A percentile compares a stretch with the other conserved stretches of the same genome.
Evolutionary conservation across 495 filamentous ascomycete genomes (phyloP).

Genomic region (Xylaria cubensis): DNA sequence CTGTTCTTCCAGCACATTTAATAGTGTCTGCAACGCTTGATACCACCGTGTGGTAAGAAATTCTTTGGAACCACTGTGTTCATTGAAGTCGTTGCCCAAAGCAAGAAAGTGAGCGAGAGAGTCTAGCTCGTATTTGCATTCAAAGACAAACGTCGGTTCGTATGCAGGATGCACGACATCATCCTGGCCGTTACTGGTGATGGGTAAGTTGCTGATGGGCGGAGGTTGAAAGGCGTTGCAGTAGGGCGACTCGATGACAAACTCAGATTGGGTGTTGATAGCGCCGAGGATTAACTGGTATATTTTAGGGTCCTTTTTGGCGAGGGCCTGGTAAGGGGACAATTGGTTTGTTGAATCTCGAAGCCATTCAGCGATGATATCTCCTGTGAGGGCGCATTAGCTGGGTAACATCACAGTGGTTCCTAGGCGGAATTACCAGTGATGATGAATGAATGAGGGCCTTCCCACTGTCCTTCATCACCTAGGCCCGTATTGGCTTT

Average conservation of each 20-base stretch:
- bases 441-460: constrained; percentile 91
- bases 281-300: constrained; percentile 86
- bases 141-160: constrained; percentile 84
- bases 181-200: constrained; percentile 75
- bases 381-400: constrained; percentile 42
- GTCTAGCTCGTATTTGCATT: constrained; percentile 99
- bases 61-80: constrained; percentile 75
- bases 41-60: constrained; percentile 85
- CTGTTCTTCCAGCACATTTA: constrained; percentile 78
- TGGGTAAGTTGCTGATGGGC: constrained; percentile 72
- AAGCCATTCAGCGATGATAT: constrained; percentile 98
- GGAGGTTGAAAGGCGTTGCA: constrained; percentile 99
- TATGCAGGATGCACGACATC: constrained; percentile 88
- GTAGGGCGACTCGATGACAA: constrained; percentile 92
- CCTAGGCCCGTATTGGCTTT: constrained; percentile 38
- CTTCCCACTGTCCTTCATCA: constrained; percentile 73
- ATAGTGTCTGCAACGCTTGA: constrained; percentile 73
- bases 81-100: constrained; percentile 83
- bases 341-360: constrained; percentile 97
- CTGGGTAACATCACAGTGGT: neutral
- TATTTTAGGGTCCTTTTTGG: constrained; percentile 76
- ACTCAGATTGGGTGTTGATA: constrained; percentile 96
- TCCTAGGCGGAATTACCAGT: constrained; percentile 63
- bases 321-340: constrained; percentile 83
- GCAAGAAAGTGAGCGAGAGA: constrained; percentile 91